These are phyloP conservation scores for Vickermania spadyakhi DNA, from an alignment of 208 protist species.

Conservation along the genomic window DNA sequence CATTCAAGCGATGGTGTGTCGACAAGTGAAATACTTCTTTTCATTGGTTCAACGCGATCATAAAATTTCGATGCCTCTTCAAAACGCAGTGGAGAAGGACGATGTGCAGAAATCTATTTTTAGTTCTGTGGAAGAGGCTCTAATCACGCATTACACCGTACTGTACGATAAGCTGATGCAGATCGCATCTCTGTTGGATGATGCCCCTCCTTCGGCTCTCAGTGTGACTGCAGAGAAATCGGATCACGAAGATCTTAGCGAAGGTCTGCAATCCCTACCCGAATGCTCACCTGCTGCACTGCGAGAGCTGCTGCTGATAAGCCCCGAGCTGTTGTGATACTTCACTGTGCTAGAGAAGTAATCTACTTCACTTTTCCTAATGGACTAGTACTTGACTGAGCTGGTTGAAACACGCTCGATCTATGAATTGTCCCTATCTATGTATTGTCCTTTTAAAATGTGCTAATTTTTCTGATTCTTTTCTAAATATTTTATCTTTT, in stretches of 20 bases:
- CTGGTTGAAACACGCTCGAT: neutral
- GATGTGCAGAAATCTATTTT: neutral
- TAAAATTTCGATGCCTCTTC: neutral
- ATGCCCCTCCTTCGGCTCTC: neutral
- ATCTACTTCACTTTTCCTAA: no score
- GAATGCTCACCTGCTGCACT: neutral
- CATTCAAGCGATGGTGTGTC: neutral
- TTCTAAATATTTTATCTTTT: neutral
- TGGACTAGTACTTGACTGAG: neutral
- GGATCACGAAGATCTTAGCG: neutral
- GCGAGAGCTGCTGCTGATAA: neutral
- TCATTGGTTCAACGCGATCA: neutral
- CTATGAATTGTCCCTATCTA: no score
- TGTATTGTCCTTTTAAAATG: conserved; percentile 4
- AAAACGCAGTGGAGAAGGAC: neutral
- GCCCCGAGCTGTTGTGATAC: no score
- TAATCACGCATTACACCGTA: neutral
- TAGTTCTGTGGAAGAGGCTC: neutral
- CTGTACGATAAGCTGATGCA: neutral
- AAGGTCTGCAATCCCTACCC: neutral
- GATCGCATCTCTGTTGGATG: no score
- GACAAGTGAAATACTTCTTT: neutral
- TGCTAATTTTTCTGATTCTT: conserved; percentile 4
- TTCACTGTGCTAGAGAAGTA: neutral
- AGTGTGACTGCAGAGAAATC: neutral